Evolutionary conservation across 2,329 filamentous ascomycete species (phyloP).

Genomic region (Beauveria sp.): DNA sequence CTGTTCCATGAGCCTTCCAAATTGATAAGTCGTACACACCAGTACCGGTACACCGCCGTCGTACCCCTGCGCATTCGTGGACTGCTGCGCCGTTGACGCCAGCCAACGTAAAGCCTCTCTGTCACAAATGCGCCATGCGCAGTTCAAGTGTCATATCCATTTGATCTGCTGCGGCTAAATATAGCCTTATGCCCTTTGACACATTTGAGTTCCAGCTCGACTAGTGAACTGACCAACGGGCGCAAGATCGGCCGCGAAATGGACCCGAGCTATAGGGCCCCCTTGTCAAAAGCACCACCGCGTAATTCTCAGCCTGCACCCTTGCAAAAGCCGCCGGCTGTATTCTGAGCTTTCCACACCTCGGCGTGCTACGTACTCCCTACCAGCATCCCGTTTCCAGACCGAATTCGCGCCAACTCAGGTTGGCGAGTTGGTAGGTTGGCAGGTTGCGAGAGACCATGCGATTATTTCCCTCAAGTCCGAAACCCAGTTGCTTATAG

Average conservation of each 20-base stretch:
- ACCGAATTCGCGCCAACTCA: too few relatives aligned
- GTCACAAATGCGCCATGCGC: background rate
- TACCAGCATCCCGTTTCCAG: background rate
- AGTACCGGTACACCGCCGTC: background rate
- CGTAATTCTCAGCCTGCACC: background rate
- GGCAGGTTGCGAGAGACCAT: too few relatives aligned
- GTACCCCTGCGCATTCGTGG: background rate
- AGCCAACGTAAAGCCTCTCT: background rate
- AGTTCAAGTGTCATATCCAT: background rate
- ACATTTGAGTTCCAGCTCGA: background rate
- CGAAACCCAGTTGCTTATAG: background rate
- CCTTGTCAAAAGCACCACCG: background rate
- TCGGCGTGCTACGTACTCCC: background rate
- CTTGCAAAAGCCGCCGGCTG: background rate
- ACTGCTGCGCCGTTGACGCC: background rate
- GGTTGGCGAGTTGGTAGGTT: too few relatives aligned
- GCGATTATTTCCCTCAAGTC: background rate
- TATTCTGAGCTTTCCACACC: background rate
- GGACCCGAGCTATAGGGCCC: background rate
- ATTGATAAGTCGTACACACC: background rate
- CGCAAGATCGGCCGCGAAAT: background rate
- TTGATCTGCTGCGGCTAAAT: background rate
- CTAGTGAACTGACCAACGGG: background rate
- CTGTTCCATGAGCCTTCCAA: slow-evolving; percentile 6
- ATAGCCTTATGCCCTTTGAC: background rate